Evolutionary conservation across 495 filamentous ascomycete genomes (phyloP), one percentile per base, ranked within the genome.

Genomic region (Neurospora sp.): DNA sequence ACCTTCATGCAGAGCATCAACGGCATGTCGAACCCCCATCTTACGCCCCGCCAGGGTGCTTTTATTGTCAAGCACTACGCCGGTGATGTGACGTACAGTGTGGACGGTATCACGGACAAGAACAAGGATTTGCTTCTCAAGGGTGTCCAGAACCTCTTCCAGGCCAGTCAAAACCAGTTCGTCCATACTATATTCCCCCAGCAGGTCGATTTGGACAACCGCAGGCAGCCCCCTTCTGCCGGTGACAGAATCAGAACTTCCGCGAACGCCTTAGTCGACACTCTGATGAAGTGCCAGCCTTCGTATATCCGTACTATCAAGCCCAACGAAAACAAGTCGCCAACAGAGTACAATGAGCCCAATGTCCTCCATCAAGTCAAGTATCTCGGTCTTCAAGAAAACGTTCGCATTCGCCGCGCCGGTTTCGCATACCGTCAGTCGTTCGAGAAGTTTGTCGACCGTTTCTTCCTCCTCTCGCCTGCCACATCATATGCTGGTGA

Each of bases 21-120:
- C 81, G 90, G 91, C 75, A 90, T 99, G 81, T 90, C 90, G 2
- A 96, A 99, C 79, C 89, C 92, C 16, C 94, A 98, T 79, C 93
- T 99, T 73, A 93, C 96, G 72, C 92, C 90, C 70, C 90, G 96
- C 9, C 95, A 98, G 81, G 95, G 95, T 44, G 94, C 94, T 76
- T 99, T 99, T 83, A 93, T 99, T 75, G 91, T 99, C 83, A 99
- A 98, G 84, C 96, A 99, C 81, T 99, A 99, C 78, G 96, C 96
- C 71, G 96, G 96, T 83, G 96, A 99, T 83, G 96, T 99, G 74
- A 92, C 89, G 78, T 99, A 99, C 82, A 92, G 92, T 18, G 89
- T 99, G 37, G 92, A 96, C 46, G 96, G 96, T 71, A 99, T 99
- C 88, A 99, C 96, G 4, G 96, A 99, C 79, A 99, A 98, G 86